A percentile compares a stretch with the other conserved stretches of the same genome.
These are phyloP conservation scores for Phylloporus sp. DNA, from an alignment of 1,284 basidiomycete genomes.

Conservation along the genomic window DNA sequence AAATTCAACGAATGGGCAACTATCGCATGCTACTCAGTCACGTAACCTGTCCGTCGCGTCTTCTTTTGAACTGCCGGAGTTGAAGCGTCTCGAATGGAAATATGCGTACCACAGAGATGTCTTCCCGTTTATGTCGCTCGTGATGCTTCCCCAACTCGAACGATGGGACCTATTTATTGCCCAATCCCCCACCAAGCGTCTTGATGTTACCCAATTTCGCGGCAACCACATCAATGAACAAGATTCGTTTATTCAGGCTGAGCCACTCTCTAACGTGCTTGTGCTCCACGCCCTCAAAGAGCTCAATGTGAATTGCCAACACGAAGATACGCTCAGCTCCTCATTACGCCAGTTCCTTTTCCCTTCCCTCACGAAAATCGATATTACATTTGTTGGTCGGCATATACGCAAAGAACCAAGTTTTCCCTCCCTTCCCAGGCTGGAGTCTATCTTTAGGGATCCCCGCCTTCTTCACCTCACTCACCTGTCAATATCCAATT, in stretches of 20 bases:
- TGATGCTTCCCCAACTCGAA: conserved; percentile 34
- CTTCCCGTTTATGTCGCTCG: conserved; percentile 37
- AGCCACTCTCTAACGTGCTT: conserved; percentile 37
- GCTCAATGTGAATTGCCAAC: conserved; percentile 45
- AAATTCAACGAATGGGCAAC: conserved; percentile 19
- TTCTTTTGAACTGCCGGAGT: conserved; percentile 30
- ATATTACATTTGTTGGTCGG: conserved; percentile 41
- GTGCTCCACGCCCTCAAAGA: conserved; percentile 41
- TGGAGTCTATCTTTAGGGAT: conserved; percentile 47
- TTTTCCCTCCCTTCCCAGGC: conserved; percentile 34
- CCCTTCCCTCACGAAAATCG: conserved; percentile 47
- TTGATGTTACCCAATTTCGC: conserved; percentile 33
- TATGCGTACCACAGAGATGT: conserved; percentile 34
- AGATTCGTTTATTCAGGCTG: conserved; percentile 25
- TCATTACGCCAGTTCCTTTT: conserved; percentile 47
- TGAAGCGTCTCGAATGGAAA: conserved; percentile 36
- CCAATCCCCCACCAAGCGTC: conserved; percentile 34
- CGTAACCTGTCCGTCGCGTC: conserved; percentile 10
- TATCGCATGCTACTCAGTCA: conserved; percentile 8
- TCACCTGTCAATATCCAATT: conserved; percentile 40
- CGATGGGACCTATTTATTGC: conserved; percentile 38
- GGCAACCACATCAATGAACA: conserved; percentile 36
- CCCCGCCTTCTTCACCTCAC: conserved; percentile 43
- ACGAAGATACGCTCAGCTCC: conserved; percentile 42
- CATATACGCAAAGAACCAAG: conserved; percentile 24